Evolutionary conservation across 352 stramenopile genomes (phyloP).

Genomic region (Phytophthora melonis): DNA sequence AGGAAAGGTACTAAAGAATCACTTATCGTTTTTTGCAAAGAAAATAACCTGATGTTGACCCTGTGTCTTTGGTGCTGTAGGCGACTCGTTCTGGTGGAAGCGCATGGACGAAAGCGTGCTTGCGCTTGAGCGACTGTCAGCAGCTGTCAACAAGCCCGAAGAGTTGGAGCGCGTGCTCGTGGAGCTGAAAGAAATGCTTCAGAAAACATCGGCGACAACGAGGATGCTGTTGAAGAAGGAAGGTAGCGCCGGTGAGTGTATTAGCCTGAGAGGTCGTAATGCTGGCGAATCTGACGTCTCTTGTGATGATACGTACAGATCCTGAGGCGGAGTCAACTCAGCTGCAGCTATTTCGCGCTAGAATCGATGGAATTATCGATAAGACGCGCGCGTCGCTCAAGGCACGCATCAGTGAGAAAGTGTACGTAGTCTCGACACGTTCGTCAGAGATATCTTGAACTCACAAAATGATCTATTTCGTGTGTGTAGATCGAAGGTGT

Average conservation of each 20-base stretch:
- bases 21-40: not conserved
- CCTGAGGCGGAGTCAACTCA: constrained; percentile 29
- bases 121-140: constrained; percentile 56
- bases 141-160: constrained; percentile 61
- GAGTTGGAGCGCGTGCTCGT: constrained; percentile 64
- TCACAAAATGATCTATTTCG: not conserved
- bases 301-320: not conserved
- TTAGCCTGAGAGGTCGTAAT: not conserved
- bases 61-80: constrained; percentile 7
- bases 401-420: constrained; percentile 59
- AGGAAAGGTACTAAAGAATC: constrained; percentile 35
- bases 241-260: constrained; percentile 19
- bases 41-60: not conserved
- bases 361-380: constrained; percentile 62
- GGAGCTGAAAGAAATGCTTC: constrained; percentile 61
- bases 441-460: not conserved
- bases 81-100: constrained; percentile 65
- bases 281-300: not conserved
- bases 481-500: constrained; percentile 58
- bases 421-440: constrained; percentile 41
- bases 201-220: constrained; percentile 33
- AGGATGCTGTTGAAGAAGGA: constrained; percentile 21
- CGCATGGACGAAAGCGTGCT: constrained; percentile 60
- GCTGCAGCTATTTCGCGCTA: constrained; percentile 52
- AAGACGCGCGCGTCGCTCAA: constrained; percentile 56